These are phyloP conservation scores for Daldinia decipiens DNA, from an alignment of 495 filamentous ascomycete genomes.

Conservation along the genomic window DNA sequence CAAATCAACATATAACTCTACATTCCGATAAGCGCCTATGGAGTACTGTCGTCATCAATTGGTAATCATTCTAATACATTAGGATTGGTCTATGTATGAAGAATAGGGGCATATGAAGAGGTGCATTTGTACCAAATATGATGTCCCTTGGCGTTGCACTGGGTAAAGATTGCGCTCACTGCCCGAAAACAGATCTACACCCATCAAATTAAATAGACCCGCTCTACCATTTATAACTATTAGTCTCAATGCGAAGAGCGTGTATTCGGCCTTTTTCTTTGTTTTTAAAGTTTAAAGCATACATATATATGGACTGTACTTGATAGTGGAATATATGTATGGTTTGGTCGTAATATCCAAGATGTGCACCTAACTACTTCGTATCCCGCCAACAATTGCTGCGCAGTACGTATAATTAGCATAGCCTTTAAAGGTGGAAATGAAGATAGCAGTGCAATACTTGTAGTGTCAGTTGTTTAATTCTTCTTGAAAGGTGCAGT, in stretches of 20 bases:
- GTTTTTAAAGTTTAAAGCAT: too few species aligned
- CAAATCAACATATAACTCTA: not conserved
- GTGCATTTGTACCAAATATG: conserved; percentile 1
- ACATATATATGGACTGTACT: not conserved
- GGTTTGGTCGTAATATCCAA: not conserved
- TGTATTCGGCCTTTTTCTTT: too few species aligned
- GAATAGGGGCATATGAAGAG: conserved; percentile 6
- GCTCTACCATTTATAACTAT: not conserved
- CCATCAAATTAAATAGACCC: not conserved
- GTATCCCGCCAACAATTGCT: too few species aligned
- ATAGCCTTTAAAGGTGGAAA: not conserved
- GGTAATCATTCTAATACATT: not conserved
- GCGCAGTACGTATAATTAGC: not conserved
- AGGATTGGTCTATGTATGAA: not conserved
- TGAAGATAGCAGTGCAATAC: not conserved
- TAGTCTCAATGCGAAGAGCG: not conserved
- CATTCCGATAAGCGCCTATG: not conserved
- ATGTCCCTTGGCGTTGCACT: not conserved
- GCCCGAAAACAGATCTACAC: not conserved
- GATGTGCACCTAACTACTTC: not conserved
- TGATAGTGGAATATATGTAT: not conserved
- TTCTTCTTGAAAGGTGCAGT: too few species aligned
- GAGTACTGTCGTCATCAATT: not conserved
- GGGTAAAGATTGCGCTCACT: not conserved
- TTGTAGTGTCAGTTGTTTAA: not conserved